A percentile compares a stretch with the other conserved stretches of the same genome.
Evolutionary conservation across 1,284 basidiomycete genomes (phyloP).

Genomic region (Cryptococcus wingfieldii): DNA sequence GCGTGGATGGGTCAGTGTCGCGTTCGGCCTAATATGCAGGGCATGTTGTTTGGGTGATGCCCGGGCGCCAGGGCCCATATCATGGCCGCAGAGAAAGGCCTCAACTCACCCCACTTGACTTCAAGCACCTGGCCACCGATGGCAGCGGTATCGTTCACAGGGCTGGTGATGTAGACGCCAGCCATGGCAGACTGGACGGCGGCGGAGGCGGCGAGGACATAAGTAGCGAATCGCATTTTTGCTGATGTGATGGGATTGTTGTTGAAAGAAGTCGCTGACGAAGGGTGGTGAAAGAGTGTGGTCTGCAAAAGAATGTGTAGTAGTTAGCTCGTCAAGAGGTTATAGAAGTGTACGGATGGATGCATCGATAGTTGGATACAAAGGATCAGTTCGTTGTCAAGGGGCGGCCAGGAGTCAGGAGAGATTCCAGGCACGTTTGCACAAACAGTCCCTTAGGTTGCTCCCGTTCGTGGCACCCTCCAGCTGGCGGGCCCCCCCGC

Average conservation of each 20-base stretch:
- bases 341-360: not conserved
- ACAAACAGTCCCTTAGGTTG: too few relatives aligned
- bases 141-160: conserved; percentile 54
- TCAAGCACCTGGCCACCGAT: conserved; percentile 59
- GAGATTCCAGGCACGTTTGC: not conserved
- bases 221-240: conserved; percentile 26
- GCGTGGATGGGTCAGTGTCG: not conserved
- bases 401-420: not conserved
- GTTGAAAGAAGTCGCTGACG: not conserved
- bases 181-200: conserved; percentile 38
- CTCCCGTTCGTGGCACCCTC: too few relatives aligned
- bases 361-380: not conserved
- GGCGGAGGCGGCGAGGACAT: conserved; percentile 52
- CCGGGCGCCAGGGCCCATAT: not conserved
- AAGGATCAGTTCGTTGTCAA: not conserved
- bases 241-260: not conserved
- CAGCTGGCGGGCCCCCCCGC: not conserved
- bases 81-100: not conserved
- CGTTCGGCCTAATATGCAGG: not conserved
- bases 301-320: not conserved
- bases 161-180: conserved; percentile 46
- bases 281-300: conserved; percentile 29
- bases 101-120: conserved; percentile 59
- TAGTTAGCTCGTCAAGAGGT: conserved; percentile 9
- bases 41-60: not conserved